phyloP scores from a whole-genome alignment of 2,329 filamentous ascomycete genomes.

The Aspergillus awamori region DNA sequence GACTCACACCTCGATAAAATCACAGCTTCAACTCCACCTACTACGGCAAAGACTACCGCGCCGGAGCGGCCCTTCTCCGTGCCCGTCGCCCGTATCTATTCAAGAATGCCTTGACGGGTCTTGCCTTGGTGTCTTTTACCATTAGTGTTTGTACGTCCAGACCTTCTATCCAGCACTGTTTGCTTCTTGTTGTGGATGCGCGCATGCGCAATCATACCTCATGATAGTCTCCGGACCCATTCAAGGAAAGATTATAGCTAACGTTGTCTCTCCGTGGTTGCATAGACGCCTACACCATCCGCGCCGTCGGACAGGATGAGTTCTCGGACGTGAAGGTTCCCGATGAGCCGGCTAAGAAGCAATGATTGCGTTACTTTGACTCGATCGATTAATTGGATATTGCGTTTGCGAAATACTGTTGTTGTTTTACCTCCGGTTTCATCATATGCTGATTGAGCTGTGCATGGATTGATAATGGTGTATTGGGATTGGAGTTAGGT shows the following conservation, averaged over 20 bases:
- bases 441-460: no score
- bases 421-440: no score
- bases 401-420: no score
- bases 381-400: neutral
- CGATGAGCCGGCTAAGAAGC: constrained; percentile 59
- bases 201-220: no score
- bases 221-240: no score
- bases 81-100: constrained; percentile 89
- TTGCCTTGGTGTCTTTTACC: constrained; percentile 74
- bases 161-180: neutral
- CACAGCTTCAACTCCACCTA: constrained; percentile 75
- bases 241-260: no score
- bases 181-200: no score
- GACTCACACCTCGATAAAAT: constrained; percentile 1
- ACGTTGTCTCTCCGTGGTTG: no score
- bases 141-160: constrained; percentile 77
- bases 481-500: constrained; percentile 2
- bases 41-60: constrained; percentile 85
- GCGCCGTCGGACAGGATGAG: constrained; percentile 89
- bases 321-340: constrained; percentile 95
- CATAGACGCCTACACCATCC: constrained; percentile 71
- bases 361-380: constrained; percentile 20
- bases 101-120: constrained; percentile 82
- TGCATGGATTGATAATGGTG: neutral
- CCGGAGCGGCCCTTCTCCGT: constrained; percentile 85